Evolutionary conservation across 768 basidiomycete species (phyloP), one percentile per base, ranked within the genome.

Genomic region (Lactifluus echinatus): DNA sequence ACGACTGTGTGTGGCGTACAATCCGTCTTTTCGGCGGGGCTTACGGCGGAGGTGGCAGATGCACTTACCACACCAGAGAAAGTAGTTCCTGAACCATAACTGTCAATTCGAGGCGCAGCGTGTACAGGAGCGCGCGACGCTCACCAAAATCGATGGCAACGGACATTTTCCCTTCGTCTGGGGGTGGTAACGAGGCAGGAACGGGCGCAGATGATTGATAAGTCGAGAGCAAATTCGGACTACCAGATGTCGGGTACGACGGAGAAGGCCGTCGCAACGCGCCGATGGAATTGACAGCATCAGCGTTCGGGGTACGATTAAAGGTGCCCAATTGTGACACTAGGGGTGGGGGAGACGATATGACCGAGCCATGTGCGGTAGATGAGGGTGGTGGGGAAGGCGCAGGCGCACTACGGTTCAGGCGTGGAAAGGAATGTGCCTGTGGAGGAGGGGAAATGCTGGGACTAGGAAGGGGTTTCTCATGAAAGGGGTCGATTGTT

Each of bases 41-140:
- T 23, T 21, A 19, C 21, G 19, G 28, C 53, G 45, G 54, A 40
- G 40, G 31, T 17, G 29, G n/a, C 54, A 33, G 33, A 45, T 44
- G 47, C n/a, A 79, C 87, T 71, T 68, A 89, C 89, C 57, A 92
- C 85, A 58, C 89, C 89, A 24, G 89, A 90, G 71, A 90, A 91
- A 4, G 88, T 92, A 2, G 89, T 91, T 70, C 89, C 89, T 90
- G 63, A 34, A 49, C 36, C 50, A 47, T 12, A 55, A 56, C 39
- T 28, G 50, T 68, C 50, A 56, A 44, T 60, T 51, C 53, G 33
- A n/a, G 21, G 23, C 44, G 17, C 49, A 17, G 36, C 21, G 34
- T 8, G 31, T 23, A 43, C 4, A 36, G 8, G 28, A n/a, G 47
- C 12, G 23, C 10, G 51, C 17, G 42, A 46, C 5, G 70, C 78